Evolutionary conservation across 371 early-diverging fungal genomes (phyloP).

Genomic region (Mucor plumbeus): DNA sequence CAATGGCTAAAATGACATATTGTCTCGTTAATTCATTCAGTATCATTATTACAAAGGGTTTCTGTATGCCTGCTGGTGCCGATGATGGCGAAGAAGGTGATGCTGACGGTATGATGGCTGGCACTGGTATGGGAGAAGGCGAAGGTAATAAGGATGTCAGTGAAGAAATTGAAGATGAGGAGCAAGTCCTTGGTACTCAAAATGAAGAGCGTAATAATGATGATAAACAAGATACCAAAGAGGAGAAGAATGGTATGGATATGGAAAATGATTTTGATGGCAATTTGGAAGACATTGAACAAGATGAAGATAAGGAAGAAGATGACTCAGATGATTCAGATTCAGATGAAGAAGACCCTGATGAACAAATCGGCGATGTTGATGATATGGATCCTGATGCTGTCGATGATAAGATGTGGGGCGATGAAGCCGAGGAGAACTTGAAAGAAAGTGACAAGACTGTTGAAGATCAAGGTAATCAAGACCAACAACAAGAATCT

Average conservation of each 20-base stretch:
- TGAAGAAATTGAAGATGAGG: slow-evolving; percentile 96
- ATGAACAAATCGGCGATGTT: slow-evolving; percentile 92
- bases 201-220: slow-evolving; percentile 73
- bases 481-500: slow-evolving; percentile 58
- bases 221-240: slow-evolving; percentile 67
- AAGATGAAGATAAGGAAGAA: slow-evolving; percentile 67
- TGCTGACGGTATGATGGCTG: slow-evolving; percentile 68
- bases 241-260: slow-evolving; percentile 93
- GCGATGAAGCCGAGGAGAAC: slow-evolving; percentile 80
- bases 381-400: slow-evolving; percentile 88
- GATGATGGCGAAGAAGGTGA: slow-evolving; percentile 69
- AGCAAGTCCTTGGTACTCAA: slow-evolving; percentile 89
- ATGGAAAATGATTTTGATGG: slow-evolving; percentile 98
- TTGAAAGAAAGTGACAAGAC: slow-evolving; percentile 70
- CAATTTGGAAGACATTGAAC: slow-evolving; percentile 85
- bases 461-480: slow-evolving; percentile 59
- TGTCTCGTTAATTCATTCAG: slow-evolving; percentile 75
- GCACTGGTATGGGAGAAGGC: slow-evolving; percentile 97
- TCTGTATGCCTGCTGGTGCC: slow-evolving; percentile 78
- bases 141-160: slow-evolving; percentile 95
- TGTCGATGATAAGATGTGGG: slow-evolving; percentile 98
- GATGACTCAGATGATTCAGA: slow-evolving; percentile 56
- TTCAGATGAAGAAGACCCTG: slow-evolving; percentile 68
- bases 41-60: slow-evolving; percentile 80
- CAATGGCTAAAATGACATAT: slow-evolving; percentile 68